Conservation (phyloP, 2,329 filamentous ascomycete species). For the Lanzia echinophila region DNA sequence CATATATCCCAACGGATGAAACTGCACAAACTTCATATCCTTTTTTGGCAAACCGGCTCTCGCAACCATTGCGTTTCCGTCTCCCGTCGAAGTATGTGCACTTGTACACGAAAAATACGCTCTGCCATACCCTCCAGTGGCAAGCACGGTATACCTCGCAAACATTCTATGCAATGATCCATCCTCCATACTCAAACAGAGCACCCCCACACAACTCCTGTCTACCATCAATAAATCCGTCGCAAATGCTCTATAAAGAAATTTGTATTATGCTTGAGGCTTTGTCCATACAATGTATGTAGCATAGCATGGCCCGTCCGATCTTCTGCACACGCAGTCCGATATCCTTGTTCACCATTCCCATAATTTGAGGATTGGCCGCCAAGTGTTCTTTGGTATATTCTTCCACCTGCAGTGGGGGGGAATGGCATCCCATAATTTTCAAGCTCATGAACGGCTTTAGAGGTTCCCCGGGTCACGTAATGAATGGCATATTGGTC, state of each 20-base stretch:
- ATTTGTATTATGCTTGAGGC: conserved; percentile 94
- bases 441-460: conserved; percentile 48
- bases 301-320: conserved; percentile 95
- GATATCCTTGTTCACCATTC: conserved; percentile 96
- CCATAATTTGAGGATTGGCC: conserved; percentile 92
- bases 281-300: conserved; percentile 97
- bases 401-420: conserved; percentile 36
- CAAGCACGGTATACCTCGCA: conserved; percentile 92
- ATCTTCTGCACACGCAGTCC: conserved; percentile 86
- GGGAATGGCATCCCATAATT: conserved; percentile 50
- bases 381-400: conserved; percentile 95
- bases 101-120: conserved; percentile 98
- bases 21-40: conserved; percentile 99
- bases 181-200: conserved; percentile 98
- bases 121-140: conserved; percentile 95
- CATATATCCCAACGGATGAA: conserved; percentile 99
- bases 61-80: conserved; percentile 98
- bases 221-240: conserved; percentile 97
- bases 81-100: conserved; percentile 96
- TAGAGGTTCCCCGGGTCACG: conserved; percentile 49
- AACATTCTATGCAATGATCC: conserved; percentile 96
- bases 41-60: conserved; percentile 97
- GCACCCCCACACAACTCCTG: conserved; percentile 90
- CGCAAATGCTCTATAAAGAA: conserved; percentile 99
- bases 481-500: conserved; percentile 55